Conservation (phyloP, 352 stramenopile species). For the Plasmopara halstedii region DNA sequence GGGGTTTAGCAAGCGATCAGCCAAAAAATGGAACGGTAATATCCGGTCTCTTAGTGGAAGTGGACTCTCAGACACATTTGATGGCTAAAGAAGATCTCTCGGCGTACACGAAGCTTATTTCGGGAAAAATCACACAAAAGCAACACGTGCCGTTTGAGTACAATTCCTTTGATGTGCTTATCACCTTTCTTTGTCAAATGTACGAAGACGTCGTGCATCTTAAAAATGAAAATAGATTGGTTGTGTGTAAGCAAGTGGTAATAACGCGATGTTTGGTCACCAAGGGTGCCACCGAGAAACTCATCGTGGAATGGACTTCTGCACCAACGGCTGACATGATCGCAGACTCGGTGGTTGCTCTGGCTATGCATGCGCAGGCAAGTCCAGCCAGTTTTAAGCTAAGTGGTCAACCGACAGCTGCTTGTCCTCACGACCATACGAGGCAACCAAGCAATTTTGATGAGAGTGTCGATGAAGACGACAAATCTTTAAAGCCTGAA, state of each 20-base stretch:
- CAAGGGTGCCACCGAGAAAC: constrained; percentile 25
- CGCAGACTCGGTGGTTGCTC: constrained; percentile 92
- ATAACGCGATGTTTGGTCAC: constrained; percentile 41
- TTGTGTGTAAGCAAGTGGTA: constrained; percentile 66
- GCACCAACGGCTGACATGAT: constrained; percentile 93
- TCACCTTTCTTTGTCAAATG: constrained; percentile 79
- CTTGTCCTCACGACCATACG: constrained; percentile 73
- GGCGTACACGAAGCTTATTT: constrained; percentile 80
- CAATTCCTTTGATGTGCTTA: constrained; percentile 71
- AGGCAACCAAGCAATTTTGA: constrained; percentile 27
- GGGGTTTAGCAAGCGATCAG: constrained; percentile 55
- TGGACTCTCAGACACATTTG: constrained; percentile 79
- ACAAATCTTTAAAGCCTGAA: constrained; percentile 10
- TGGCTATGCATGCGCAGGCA: constrained; percentile 92
- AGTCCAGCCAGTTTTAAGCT: constrained; percentile 80
- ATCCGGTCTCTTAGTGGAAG: constrained; percentile 75
- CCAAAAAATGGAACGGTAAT: constrained; percentile 74
- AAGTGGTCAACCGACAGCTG: constrained; percentile 58
- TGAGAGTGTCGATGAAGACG: constrained; percentile 3
- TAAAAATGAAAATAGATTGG: constrained; percentile 46
- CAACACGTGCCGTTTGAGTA: constrained; percentile 81
- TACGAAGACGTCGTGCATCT: constrained; percentile 63
- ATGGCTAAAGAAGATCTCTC: constrained; percentile 82
- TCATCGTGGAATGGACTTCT: constrained; percentile 85
- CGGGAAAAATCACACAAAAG: constrained; percentile 71